phyloP scores from a whole-genome alignment of 257 asterid species.

The Ophiorrhiza pumila region DNA sequence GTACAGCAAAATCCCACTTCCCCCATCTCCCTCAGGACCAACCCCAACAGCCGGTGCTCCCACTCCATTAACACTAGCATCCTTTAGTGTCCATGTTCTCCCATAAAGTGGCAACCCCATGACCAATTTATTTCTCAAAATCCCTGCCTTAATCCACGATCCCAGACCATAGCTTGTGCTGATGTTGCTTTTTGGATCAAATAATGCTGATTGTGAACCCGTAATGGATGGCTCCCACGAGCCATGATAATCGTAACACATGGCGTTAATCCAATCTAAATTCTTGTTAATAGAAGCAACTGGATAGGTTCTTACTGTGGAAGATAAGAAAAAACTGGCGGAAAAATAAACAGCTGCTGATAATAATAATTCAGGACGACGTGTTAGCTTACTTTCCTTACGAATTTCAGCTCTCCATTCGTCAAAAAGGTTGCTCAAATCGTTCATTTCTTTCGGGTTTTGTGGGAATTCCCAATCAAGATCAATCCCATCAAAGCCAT shows the following conservation, averaged over 20 bases:
- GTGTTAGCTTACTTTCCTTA: conserved; percentile 33
- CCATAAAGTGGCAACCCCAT: conserved; percentile 86
- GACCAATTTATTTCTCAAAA: conserved; percentile 46
- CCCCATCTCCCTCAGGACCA: conserved; percentile 52
- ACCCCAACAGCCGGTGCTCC: conserved; percentile 69
- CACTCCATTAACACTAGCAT: conserved; percentile 34
- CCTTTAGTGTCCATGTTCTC: conserved; percentile 66
- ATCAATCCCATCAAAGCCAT: conserved; percentile 68
- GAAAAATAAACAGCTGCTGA: conserved; percentile 82
- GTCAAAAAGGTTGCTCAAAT: conserved; percentile 35
- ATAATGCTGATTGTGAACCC: conserved; percentile 76
- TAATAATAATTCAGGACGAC: conserved; percentile 51
- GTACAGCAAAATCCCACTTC: conserved; percentile 42
- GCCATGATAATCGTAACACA: conserved; percentile 73
- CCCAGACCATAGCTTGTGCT: conserved; percentile 66
- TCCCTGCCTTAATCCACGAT: conserved; percentile 66
- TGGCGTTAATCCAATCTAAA: conserved; percentile 71
- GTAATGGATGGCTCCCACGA: conserved; percentile 57
- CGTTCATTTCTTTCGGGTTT: conserved; percentile 47
- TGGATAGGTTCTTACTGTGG: conserved; percentile 47
- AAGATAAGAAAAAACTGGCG: conserved; percentile 39
- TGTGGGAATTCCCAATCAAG: conserved; percentile 81
- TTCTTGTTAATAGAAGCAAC: conserved; percentile 44
- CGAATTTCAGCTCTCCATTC: conserved; percentile 65
- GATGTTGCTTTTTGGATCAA: conserved; percentile 46